These are phyloP conservation scores for Citrus hindsii DNA, from an alignment of 345 rosid species.

Conservation along the genomic window DNA sequence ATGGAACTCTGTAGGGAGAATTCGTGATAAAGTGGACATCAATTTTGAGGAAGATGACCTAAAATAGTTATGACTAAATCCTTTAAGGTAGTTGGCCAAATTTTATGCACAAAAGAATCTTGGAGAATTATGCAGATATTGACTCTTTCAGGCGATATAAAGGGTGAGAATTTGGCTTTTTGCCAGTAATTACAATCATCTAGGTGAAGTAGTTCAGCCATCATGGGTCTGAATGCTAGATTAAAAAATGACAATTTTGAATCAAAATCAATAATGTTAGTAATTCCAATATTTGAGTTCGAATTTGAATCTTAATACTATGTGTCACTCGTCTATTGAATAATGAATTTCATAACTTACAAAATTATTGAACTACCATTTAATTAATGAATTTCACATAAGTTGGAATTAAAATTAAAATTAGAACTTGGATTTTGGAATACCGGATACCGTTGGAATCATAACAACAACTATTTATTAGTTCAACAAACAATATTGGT, in stretches of 20 bases:
- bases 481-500: not conserved
- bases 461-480: no score
- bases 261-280: no score
- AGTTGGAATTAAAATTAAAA: no score
- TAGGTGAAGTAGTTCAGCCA: not conserved
- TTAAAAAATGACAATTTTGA: not conserved
- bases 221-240: not conserved
- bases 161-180: not conserved
- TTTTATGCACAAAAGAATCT: not conserved
- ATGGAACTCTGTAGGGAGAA: no score
- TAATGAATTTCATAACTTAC: no score
- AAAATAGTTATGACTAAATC: not conserved
- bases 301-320: fast-evolving
- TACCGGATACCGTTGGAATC: fast-evolving
- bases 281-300: fast-evolving
- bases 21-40: no score
- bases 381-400: no score
- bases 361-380: no score
- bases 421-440: no score
- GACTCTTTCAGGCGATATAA: not conserved
- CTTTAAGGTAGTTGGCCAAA: not conserved
- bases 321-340: fast-evolving
- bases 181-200: not conserved
- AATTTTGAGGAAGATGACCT: not conserved
- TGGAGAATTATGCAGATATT: not conserved